These are phyloP conservation scores for Penicillium occitanis DNA, from an alignment of 2,329 filamentous ascomycete genomes.

Conservation along the genomic window DNA sequence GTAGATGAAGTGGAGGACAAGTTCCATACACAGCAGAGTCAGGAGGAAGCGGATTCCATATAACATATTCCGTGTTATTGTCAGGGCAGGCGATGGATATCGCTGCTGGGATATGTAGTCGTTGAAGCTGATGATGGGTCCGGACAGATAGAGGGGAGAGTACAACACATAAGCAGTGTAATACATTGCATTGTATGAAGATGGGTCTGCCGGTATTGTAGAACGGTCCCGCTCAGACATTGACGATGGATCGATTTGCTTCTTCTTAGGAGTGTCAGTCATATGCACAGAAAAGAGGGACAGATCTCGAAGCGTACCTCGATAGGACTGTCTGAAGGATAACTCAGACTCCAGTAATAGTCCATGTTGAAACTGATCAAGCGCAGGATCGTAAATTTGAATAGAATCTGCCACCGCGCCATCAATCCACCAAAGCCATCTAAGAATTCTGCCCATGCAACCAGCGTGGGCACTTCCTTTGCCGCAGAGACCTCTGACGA, in stretches of 20 bases:
- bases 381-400: constrained; percentile 90
- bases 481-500: constrained; percentile 35
- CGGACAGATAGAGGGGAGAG: constrained; percentile 86
- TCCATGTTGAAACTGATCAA: constrained; percentile 97
- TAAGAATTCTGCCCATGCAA: constrained; percentile 67
- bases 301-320: constrained; percentile 66
- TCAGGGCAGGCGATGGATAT: constrained; percentile 70
- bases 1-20: constrained; percentile 89
- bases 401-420: constrained; percentile 90
- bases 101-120: constrained; percentile 89
- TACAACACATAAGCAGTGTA: constrained; percentile 90
- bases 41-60: constrained; percentile 83
- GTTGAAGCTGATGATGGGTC: constrained; percentile 95
- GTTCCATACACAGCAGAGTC: constrained; percentile 81
- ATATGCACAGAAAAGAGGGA: not conserved
- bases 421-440: constrained; percentile 83
- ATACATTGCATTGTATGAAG: constrained; percentile 76
- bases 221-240: constrained; percentile 89
- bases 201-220: constrained; percentile 66
- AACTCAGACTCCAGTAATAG: constrained; percentile 85
- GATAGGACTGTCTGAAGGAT: constrained; percentile 63
- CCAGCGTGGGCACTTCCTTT: constrained; percentile 48
- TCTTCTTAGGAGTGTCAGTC: constrained; percentile 72
- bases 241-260: constrained; percentile 86
- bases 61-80: constrained; percentile 66